These are phyloP conservation scores for Batkoa obscura DNA, from an alignment of 371 early-diverging fungal species.

Conservation along the genomic window DNA sequence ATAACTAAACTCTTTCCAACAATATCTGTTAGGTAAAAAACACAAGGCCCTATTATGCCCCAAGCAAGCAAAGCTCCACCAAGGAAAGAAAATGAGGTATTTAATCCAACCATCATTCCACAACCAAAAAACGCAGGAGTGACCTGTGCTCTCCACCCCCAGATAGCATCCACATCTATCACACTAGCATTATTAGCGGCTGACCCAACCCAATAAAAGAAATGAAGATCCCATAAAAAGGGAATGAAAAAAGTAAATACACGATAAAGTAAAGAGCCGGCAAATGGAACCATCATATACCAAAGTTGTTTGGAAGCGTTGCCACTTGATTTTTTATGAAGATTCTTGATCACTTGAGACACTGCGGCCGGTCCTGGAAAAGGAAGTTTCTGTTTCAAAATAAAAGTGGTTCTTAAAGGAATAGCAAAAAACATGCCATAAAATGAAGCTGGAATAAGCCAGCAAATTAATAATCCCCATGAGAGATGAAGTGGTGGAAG, in stretches of 20 bases:
- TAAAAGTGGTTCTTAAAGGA: conserved; percentile 45
- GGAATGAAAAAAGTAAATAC: conserved; percentile 32
- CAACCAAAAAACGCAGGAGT: conserved; percentile 47
- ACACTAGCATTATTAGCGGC: conserved; percentile 19
- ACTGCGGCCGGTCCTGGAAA: conserved; percentile 53
- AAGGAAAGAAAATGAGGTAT: conserved; percentile 14
- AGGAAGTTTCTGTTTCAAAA: conserved; percentile 41
- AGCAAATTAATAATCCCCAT: conserved; percentile 25
- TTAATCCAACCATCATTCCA: conserved; percentile 39
- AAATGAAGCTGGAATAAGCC: conserved; percentile 36
- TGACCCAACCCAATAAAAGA: conserved; percentile 33
- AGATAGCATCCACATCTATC: conserved; percentile 23
- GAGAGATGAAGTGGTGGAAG: conserved; percentile 21
- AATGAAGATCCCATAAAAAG: conserved; percentile 29
- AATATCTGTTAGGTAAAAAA: conserved; percentile 5
- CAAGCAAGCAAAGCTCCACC: not conserved
- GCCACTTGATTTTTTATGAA: conserved; percentile 26
- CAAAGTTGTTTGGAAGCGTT: conserved; percentile 18
- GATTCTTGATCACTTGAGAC: conserved; percentile 37
- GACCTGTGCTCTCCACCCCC: conserved; percentile 31
- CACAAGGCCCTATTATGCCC: conserved; percentile 3
- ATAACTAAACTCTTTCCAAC: not conserved
- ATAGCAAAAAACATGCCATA: conserved; percentile 57
- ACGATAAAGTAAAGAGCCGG: conserved; percentile 21
- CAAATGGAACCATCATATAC: conserved; percentile 26